A percentile compares a stretch with the other conserved stretches of the same genome.
phyloP scores from a whole-genome alignment of 495 filamentous ascomycete species.

The Bacidia gigantensis region DNA sequence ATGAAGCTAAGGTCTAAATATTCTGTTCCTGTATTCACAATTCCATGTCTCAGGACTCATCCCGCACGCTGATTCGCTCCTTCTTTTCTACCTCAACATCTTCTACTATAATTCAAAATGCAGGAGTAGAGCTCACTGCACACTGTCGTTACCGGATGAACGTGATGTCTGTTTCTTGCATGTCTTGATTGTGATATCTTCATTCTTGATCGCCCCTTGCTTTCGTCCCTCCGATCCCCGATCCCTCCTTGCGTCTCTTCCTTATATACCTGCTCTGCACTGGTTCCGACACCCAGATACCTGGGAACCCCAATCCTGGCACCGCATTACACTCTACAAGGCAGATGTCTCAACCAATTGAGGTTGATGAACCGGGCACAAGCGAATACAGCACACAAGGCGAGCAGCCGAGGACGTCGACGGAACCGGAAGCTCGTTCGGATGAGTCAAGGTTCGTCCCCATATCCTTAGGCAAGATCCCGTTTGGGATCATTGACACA shows the following conservation, averaged over 20 bases:
- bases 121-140: not conserved
- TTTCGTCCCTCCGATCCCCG: not conserved
- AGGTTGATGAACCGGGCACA: conserved; percentile 7
- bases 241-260: not conserved
- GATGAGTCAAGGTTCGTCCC: conserved; percentile 16
- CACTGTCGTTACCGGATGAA: conserved; percentile 1
- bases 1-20: not conserved
- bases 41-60: conserved; percentile 3
- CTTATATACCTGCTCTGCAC: not conserved
- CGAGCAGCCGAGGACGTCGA: conserved; percentile 6
- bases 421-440: conserved; percentile 11
- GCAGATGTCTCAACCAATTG: conserved; percentile 7
- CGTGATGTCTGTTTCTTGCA: not conserved
- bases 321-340: not conserved
- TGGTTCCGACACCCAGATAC: not conserved
- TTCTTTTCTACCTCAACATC: not conserved
- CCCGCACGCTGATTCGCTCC: conserved; percentile 1
- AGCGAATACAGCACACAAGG: not conserved
- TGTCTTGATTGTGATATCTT: not conserved
- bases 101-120: not conserved
- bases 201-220: not conserved
- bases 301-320: no score
- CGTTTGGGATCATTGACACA: conserved; percentile 11
- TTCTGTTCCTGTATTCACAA: not conserved
- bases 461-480: not conserved